Percentiles rank a stretch among this genome's conserved stretches.
phyloP scores from a whole-genome alignment of 768 basidiomycete species.

The Mycena polygramma region DNA sequence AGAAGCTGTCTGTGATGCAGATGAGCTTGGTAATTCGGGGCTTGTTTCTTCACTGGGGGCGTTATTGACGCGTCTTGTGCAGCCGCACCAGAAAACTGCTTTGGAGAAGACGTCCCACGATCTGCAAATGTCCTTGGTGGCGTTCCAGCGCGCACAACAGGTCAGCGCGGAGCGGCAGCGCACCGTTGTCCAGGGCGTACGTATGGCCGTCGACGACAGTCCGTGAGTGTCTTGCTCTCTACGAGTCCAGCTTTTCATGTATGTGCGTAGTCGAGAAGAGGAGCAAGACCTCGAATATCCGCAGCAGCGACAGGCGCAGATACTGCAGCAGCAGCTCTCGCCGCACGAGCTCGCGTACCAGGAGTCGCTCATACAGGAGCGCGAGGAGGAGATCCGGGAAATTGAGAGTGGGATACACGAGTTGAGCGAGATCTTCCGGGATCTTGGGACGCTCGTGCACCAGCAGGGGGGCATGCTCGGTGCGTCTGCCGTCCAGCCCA shows the following conservation, averaged over 20 bases:
- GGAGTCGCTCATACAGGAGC: constrained; percentile 93
- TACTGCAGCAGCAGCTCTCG: constrained; percentile 80
- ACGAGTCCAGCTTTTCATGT: neutral
- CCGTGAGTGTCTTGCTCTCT: constrained; percentile 40
- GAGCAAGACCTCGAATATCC: constrained; percentile 50
- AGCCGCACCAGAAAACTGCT: constrained; percentile 87
- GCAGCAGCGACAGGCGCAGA: constrained; percentile 76
- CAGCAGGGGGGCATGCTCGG: constrained; percentile 97
- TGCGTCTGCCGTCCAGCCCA: constrained; percentile 54
- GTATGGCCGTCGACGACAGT: constrained; percentile 86
- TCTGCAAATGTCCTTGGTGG: constrained; percentile 88
- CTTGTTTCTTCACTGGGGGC: neutral
- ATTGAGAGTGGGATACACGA: constrained; percentile 98
- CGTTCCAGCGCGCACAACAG: constrained; percentile 93
- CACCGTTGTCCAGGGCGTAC: constrained; percentile 89
- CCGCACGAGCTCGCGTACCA: constrained; percentile 96
- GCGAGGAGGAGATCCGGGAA: constrained; percentile 94
- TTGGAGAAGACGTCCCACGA: constrained; percentile 96
- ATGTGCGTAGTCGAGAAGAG: constrained; percentile 44
- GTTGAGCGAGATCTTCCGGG: constrained; percentile 95
- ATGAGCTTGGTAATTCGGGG: constrained; percentile 68
- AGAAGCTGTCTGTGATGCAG: constrained; percentile 84
- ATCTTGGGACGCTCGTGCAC: constrained; percentile 92
- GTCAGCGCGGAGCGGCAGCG: constrained; percentile 91
- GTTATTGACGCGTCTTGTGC: constrained; percentile 11